Evolutionary conservation across 352 stramenopile species (phyloP).

Genomic region (Elongisporangium anandrum): DNA sequence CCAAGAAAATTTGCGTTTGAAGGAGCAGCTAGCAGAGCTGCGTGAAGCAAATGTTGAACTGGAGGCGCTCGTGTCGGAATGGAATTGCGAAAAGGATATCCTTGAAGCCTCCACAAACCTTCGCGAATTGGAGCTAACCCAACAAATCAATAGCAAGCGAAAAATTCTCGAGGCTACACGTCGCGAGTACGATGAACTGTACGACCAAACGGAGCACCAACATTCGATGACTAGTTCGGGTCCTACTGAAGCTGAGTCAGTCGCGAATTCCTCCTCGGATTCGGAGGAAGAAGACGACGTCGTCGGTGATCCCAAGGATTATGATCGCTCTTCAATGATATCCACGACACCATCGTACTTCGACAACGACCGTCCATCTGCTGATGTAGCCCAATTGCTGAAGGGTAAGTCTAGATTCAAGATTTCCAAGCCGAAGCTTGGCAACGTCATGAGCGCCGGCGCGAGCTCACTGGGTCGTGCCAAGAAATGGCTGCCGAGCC

Average conservation of each 20-base stretch:
- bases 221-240: conserved; percentile 19
- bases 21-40: conserved; percentile 51
- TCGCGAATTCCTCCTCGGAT: conserved; percentile 30
- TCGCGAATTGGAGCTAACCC: conserved; percentile 49
- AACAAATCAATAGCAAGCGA: conserved; percentile 42
- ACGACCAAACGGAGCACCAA: conserved; percentile 45
- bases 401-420: conserved; percentile 7
- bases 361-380: conserved; percentile 36
- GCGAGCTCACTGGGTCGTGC: neutral
- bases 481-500: neutral
- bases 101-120: conserved; percentile 51
- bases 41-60: conserved; percentile 58
- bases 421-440: conserved; percentile 7
- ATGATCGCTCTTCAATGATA: conserved; percentile 23
- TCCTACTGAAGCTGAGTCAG: conserved; percentile 39
- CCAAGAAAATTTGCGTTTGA: conserved; percentile 53
- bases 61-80: conserved; percentile 52
- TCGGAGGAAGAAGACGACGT: conserved; percentile 21
- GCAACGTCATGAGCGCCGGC: conserved; percentile 3
- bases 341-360: conserved; percentile 26
- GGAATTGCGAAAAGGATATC: conserved; percentile 47
- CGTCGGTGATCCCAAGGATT: conserved; percentile 17
- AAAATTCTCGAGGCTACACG: conserved; percentile 40
- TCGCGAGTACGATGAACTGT: conserved; percentile 40
- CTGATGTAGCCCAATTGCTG: conserved; percentile 39